A percentile compares a stretch with the other conserved stretches of the same genome.
These are phyloP conservation scores for Lentinula guzmanii DNA, from an alignment of 768 basidiomycete genomes.

Conservation along the genomic window DNA sequence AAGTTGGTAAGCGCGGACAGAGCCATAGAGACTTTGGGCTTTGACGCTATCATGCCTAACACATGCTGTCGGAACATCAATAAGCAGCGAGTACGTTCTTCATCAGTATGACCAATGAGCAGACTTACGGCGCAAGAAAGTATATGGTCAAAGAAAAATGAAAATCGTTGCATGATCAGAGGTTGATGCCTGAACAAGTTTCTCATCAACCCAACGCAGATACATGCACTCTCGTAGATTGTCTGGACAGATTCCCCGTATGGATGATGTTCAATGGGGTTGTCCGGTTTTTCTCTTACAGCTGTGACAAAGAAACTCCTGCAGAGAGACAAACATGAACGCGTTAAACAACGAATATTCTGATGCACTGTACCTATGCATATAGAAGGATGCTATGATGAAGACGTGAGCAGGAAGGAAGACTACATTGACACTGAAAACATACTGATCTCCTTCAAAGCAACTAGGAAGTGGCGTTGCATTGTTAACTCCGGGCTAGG, in stretches of 20 bases:
- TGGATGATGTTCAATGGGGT: slow-evolving; percentile 61
- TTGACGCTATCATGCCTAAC: slow-evolving; percentile 60
- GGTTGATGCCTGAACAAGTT: slow-evolving; percentile 64
- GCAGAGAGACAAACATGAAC: not conserved
- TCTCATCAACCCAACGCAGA: slow-evolving; percentile 59
- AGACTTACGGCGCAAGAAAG: slow-evolving; percentile 61
- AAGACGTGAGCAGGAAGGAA: slow-evolving; percentile 2
- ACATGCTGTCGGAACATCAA: slow-evolving; percentile 42
- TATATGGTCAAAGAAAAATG: slow-evolving; percentile 68
- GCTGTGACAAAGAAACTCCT: slow-evolving; percentile 70
- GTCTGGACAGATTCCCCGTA: slow-evolving; percentile 64
- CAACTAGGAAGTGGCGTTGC: slow-evolving; percentile 60
- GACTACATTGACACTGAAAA: slow-evolving; percentile 4
- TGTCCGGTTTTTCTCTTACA: slow-evolving; percentile 52
- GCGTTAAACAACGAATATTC: not conserved
- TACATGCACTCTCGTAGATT: slow-evolving; percentile 60
- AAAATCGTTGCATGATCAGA: slow-evolving; percentile 57
- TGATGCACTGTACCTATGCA: slow-evolving; percentile 32
- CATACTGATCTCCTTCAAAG: slow-evolving; percentile 65
- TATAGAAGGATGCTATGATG: slow-evolving; percentile 55
- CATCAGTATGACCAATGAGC: not conserved
- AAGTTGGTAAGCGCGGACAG: slow-evolving; percentile 60
- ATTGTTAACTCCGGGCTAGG: slow-evolving; percentile 55
- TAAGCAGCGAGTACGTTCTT: not conserved
- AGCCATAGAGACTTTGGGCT: slow-evolving; percentile 58